phyloP scores from a whole-genome alignment of 1,139 yeast genomes.

The Geotrichum klebahnii region DNA sequence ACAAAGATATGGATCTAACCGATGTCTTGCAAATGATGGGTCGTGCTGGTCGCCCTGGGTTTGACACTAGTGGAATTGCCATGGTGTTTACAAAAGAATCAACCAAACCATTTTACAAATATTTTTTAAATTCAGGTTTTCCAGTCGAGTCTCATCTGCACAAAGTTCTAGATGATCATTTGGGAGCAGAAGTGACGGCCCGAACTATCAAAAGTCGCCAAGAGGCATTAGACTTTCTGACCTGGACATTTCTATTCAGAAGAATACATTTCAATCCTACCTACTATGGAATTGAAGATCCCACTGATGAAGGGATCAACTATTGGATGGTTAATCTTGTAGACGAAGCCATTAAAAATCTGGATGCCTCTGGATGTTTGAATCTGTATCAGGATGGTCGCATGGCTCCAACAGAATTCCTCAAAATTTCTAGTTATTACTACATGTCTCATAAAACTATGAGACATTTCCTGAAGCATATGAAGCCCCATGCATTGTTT shows the following conservation, averaged over 20 bases:
- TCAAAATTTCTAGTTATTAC: constrained; percentile 84
- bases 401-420: constrained; percentile 67
- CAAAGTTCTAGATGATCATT: constrained; percentile 86
- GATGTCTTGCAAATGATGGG: constrained; percentile 91
- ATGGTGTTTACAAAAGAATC: constrained; percentile 90
- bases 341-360: constrained; percentile 63
- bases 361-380: constrained; percentile 72
- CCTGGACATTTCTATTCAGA: constrained; percentile 92
- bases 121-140: constrained; percentile 89
- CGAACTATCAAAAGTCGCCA: constrained; percentile 80
- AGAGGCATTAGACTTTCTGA: constrained; percentile 86
- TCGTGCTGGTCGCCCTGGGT: constrained; percentile 95
- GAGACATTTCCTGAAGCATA: constrained; percentile 56
- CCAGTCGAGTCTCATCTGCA: constrained; percentile 96
- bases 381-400: constrained; percentile 46
- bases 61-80: constrained; percentile 91
- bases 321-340: constrained; percentile 67
- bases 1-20: constrained; percentile 85
- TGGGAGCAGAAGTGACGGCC: constrained; percentile 92
- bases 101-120: constrained; percentile 88
- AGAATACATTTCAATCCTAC: constrained; percentile 95
- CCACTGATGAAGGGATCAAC: constrained; percentile 51
- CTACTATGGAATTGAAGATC: constrained; percentile 81
- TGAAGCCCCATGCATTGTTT: constrained; percentile 52
- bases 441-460: constrained; percentile 90